Conservation (phyloP, 768 basidiomycete genomes). For the Lepiota brunneoincarnata region DNA sequence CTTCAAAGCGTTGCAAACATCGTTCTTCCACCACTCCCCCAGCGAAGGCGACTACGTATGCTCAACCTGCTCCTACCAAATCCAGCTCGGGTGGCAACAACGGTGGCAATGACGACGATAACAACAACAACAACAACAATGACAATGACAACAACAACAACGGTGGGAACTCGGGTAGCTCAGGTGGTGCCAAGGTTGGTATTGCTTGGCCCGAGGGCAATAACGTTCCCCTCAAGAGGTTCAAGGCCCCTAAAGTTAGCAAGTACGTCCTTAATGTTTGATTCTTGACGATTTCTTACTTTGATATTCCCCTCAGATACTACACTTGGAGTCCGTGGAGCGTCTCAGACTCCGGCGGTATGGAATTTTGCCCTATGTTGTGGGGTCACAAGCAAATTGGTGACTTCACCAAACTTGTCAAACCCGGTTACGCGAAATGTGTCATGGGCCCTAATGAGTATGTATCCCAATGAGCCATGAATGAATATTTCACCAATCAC, state of each 20-base stretch:
- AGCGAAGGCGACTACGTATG: slow-evolving; percentile 14
- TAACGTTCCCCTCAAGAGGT: slow-evolving; percentile 46
- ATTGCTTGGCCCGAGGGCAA: slow-evolving; percentile 67
- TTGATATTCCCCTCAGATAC: slow-evolving; percentile 28
- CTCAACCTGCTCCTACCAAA: not conserved
- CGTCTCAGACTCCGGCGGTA: slow-evolving; percentile 38
- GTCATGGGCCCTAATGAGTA: slow-evolving; percentile 78
- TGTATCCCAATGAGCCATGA: slow-evolving; percentile 20
- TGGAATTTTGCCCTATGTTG: slow-evolving; percentile 61
- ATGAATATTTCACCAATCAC: not conserved
- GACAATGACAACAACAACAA: not conserved
- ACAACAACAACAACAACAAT: slow-evolving; percentile 12
- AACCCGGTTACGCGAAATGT: slow-evolving; percentile 46
- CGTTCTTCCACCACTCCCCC: slow-evolving; percentile 33
- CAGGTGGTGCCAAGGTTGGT: slow-evolving; percentile 47
- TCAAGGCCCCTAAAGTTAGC: slow-evolving; percentile 40
- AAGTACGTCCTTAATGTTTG: slow-evolving; percentile 30
- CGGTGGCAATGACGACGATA: slow-evolving; percentile 17
- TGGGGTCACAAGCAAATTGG: slow-evolving; percentile 58
- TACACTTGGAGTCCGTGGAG: slow-evolving; percentile 69
- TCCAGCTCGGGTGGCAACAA: slow-evolving; percentile 14
- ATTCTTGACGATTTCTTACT: not conserved
- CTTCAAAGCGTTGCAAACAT: slow-evolving; percentile 55
- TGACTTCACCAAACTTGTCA: slow-evolving; percentile 46
- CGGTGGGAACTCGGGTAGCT: not conserved